Base-by-base conservation (phyloP, 2,329 filamentous ascomycete genomes). In the Acephala macrosclerotiorum region DNA sequence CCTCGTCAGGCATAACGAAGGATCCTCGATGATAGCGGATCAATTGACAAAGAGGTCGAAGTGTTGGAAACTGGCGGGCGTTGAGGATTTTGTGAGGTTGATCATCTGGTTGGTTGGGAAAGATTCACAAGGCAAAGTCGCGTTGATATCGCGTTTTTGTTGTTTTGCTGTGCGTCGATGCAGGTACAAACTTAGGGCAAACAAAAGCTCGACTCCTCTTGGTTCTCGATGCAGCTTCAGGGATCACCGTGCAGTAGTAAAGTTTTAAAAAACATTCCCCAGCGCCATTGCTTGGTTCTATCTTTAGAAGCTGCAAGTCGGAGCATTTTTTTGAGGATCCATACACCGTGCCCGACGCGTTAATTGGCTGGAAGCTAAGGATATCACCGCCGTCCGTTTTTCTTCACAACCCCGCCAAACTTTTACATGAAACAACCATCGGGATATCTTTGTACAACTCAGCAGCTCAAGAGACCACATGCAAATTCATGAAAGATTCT, bases 1-100 rank as follows among this genome's bases (percentile, higher is more conserved):
- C 67, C 71, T 61, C 61, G 51, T 53, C 65, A 62, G 63, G 68
- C 73, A 75, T 75, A 57, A 64, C 70, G 66, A 68, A 25, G 51
- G 63, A 51, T 36, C 53, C 61, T 64, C 49, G 60, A 58, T 40
- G 49, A 58, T 62, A 51, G 63, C 62, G 64, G 64, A 64, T 65
- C 49, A 66, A 64, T 63, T 62, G 57, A 58, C 53, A 35, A 26
- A 38, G 25, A 38, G 20, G 55, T 64, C 60, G 42, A 65, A 55
- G 42, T 49, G 57, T 26, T 61, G 12, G 51, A 55, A 58, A 60
- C 60, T 33, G 63, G 16, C 59, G 59, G 58, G 29, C 51, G 49
- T 64, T 26, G 62, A 58, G 58, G 33, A 42, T 57, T 53, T 55
- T 47, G 57, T 18, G 20, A 18, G 38, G 60, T 16, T 18, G 47